Conservation (phyloP, 1,284 basidiomycete species). For the Pyrrhoderma noxium region DNA sequence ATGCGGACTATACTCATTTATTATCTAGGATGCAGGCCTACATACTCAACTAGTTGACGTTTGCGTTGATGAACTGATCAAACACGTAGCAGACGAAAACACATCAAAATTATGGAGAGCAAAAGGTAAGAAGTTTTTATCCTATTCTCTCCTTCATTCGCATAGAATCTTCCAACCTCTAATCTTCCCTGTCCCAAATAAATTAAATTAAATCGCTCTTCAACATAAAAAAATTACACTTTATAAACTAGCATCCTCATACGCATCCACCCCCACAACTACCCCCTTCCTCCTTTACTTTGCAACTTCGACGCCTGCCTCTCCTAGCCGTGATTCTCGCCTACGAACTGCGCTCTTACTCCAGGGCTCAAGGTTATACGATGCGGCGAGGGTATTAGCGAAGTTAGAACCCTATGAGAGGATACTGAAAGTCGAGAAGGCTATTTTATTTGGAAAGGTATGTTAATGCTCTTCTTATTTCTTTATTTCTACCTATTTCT, state of each 20-base stretch:
- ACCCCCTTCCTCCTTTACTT: conserved; percentile 51
- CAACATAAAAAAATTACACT: not conserved
- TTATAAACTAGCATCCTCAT: conserved; percentile 40
- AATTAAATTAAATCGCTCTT: no score
- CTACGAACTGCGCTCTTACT: conserved; percentile 75
- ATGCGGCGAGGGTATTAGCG: conserved; percentile 41
- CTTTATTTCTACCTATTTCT: not conserved
- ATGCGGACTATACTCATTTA: no score
- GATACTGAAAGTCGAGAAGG: conserved; percentile 63
- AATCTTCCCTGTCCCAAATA: no score
- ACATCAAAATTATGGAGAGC: conserved; percentile 63
- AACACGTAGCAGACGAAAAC: conserved; percentile 39
- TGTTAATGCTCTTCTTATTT: no score
- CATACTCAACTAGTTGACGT: conserved; percentile 52
- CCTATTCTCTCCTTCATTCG: not conserved
- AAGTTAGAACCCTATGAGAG: conserved; percentile 43
- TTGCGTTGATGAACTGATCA: conserved; percentile 50
- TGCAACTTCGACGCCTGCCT: conserved; percentile 63
- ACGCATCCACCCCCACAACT: conserved; percentile 32
- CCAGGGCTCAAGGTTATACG: conserved; percentile 65
- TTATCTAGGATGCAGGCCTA: conserved; percentile 43
- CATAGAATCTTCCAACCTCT: no score
- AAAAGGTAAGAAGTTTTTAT: conserved; percentile 45
- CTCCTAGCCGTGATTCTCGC: conserved; percentile 62
- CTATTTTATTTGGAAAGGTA: conserved; percentile 79